phyloP scores from a whole-genome alignment of 345 rosid genomes.

The Salix purpurea region DNA sequence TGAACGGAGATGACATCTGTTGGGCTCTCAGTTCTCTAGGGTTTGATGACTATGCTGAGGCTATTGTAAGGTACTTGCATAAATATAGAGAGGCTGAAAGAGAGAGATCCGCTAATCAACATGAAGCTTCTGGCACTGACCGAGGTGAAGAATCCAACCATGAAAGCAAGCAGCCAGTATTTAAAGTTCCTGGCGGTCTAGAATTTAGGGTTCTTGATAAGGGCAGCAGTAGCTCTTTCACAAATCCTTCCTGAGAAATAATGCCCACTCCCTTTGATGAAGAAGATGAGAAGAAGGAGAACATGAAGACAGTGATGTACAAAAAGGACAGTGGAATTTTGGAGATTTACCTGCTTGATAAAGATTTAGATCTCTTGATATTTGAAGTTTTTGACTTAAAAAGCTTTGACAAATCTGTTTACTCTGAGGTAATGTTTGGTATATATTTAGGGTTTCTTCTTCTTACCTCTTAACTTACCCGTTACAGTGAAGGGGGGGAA shows the following conservation, averaged over 20 bases:
- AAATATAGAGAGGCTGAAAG: slow-evolving; percentile 24
- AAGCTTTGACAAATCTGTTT: background rate
- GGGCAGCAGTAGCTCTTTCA: slow-evolving; percentile 38
- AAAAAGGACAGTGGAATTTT: background rate
- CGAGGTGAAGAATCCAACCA: slow-evolving; percentile 27
- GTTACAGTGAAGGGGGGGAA: slow-evolving; percentile 2
- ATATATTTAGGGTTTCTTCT: slow-evolving; percentile 6
- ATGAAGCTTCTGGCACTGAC: slow-evolving; percentile 19
- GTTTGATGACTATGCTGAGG: slow-evolving; percentile 21
- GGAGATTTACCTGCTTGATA: background rate
- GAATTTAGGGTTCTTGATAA: slow-evolving; percentile 46
- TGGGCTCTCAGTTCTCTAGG: slow-evolving; percentile 29
- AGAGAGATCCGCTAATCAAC: slow-evolving; percentile 24
- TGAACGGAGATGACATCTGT: slow-evolving; percentile 35
- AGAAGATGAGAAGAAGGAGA: background rate
- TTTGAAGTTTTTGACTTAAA: background rate
- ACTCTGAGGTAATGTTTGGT: slow-evolving; percentile 7
- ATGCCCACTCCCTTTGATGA: too few relatives aligned
- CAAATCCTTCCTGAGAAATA: slow-evolving; percentile 8
- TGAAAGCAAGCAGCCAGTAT: slow-evolving; percentile 8
- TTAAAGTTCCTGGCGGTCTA: slow-evolving; percentile 14
- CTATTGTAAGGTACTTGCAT: slow-evolving; percentile 22
- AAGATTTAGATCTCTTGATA: slow-evolving; percentile 9
- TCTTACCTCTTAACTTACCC: background rate
- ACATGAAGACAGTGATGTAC: slow-evolving; percentile 3